These are phyloP conservation scores for Penicillium salamii DNA, from an alignment of 495 filamentous ascomycete genomes.

Conservation along the genomic window DNA sequence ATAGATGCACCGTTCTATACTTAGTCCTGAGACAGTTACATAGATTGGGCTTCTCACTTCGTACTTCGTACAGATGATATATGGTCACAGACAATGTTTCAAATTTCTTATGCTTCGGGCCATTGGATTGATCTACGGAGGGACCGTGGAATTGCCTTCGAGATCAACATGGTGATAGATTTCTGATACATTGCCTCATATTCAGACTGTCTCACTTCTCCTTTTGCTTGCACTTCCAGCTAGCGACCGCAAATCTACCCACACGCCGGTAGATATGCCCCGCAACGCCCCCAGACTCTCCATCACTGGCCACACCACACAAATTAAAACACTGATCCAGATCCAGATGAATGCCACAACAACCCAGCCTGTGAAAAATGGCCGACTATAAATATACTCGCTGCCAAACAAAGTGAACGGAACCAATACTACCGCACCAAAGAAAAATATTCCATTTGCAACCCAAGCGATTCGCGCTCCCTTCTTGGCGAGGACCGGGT, in stretches of 20 bases:
- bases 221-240: slow-evolving; percentile 6
- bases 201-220: background rate
- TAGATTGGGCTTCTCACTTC: background rate
- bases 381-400: slow-evolving; percentile 31
- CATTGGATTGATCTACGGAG: background rate
- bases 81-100: no score
- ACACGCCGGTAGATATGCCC: slow-evolving; percentile 20
- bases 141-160: background rate
- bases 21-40: background rate
- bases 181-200: background rate
- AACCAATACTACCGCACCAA: slow-evolving; percentile 33
- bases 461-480: slow-evolving; percentile 23
- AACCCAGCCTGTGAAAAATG: slow-evolving; percentile 43
- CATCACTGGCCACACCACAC: slow-evolving; percentile 40
- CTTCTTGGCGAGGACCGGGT: slow-evolving; percentile 30
- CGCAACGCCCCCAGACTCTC: slow-evolving; percentile 34
- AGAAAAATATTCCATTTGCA: slow-evolving; percentile 30
- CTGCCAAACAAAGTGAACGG: slow-evolving; percentile 42
- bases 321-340: slow-evolving; percentile 38
- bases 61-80: no score
- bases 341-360: slow-evolving; percentile 47
- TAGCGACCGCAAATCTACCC: slow-evolving; percentile 17
- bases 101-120: background rate
- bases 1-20: background rate
- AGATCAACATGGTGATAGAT: background rate